These are phyloP conservation scores for Paracorniculantispora psalliotae DNA, from an alignment of 2,329 filamentous ascomycete species.

Conservation along the genomic window DNA sequence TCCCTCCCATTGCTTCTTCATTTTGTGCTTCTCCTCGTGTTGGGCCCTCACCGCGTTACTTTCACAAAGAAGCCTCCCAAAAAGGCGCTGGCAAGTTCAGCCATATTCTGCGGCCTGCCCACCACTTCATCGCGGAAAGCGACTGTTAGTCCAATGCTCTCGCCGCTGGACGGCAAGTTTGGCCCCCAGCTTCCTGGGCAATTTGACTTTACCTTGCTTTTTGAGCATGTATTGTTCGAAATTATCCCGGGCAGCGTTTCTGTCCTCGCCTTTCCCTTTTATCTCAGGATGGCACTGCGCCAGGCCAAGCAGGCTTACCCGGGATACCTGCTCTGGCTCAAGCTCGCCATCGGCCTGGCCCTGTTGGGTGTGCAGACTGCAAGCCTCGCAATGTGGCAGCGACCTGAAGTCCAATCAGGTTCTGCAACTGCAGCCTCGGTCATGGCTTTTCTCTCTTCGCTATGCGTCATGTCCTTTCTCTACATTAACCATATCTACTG, in stretches of 20 bases:
- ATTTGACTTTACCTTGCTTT: not conserved
- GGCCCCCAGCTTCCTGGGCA: not conserved
- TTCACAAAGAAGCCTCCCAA: not conserved
- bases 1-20: not conserved
- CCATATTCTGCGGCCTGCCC: too few relatives aligned
- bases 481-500: constrained; percentile 30
- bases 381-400: not conserved
- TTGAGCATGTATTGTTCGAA: not conserved
- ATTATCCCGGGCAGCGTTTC: not conserved
- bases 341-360: not conserved
- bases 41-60: not conserved
- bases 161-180: not conserved
- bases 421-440: constrained; percentile 7
- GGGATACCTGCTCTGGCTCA: not conserved
- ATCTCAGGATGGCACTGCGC: not conserved
- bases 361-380: not conserved
- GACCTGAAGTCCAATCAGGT: not conserved
- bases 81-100: too few relatives aligned
- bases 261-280: not conserved
- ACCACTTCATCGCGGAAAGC: not conserved
- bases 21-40: not conserved
- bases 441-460: constrained; percentile 23
- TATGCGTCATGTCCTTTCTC: constrained; percentile 24
- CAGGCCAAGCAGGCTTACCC: not conserved
- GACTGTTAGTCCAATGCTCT: not conserved